Base-by-base conservation (phyloP, 768 basidiomycete genomes). In the Panus rudis region DNA sequence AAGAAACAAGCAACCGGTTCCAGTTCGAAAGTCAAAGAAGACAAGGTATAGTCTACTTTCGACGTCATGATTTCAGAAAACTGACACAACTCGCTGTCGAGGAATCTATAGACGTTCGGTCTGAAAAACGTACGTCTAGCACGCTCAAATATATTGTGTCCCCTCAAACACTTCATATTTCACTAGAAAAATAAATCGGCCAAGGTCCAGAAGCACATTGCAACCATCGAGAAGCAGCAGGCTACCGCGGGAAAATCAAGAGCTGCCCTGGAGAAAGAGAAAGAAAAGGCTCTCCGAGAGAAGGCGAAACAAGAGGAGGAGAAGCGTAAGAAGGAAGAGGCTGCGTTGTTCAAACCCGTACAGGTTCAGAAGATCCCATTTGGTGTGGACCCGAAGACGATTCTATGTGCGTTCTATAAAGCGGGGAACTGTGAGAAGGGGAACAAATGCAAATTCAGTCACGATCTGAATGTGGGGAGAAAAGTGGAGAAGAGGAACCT, bases 401-500 rank as follows among this genome's bases (percentile, higher is more conserved):
- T 98, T 25, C 70, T 98, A 25, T 98, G 96, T 61, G 83, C 75
- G 21, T 97, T 83, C 70, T 92, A 73, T 74, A 97, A 97, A 66
- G 84, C 87, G 11, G 93, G 94, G 3, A 73, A 66, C 39, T 99
- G 94, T 59, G 92, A 94, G 20, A 98, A 97, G 71, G 94, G 91
- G 20, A 79, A 53, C 61, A 91, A 90, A 68, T 98, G 96, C 70
- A 97, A 94, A 72, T 98, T 96, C 67, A 93, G 92, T 51, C 96
- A 99, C 63, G 84, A 98, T 68, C 56, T 82, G 47, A 75, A 97
- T 52, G 78, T 94, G 26, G 92, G 78, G 6, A 69, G 96, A 48
- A 97, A 93, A 64, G 85, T 87, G 37, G 88, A 92, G 61, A 99
- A 98, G 78, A 90, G 83, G 71, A 91, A 93, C 62, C 57, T 99